phyloP scores from a whole-genome alignment of 768 basidiomycete genomes.

The Daedalea quercina region DNA sequence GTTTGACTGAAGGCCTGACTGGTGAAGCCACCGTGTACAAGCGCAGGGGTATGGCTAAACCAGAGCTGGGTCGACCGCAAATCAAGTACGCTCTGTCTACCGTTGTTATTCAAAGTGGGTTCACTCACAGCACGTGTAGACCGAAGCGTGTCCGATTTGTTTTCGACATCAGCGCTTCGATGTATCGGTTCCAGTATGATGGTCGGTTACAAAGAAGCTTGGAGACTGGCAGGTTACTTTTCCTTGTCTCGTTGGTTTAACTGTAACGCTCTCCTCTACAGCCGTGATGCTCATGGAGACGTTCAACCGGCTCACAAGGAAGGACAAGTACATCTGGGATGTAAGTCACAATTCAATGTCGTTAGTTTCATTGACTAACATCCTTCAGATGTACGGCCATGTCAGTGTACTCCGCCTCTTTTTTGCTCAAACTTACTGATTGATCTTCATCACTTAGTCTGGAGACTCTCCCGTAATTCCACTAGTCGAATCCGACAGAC shows the following conservation, averaged over 20 bases:
- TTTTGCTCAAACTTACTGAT: background rate
- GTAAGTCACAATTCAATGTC: conserved; percentile 29
- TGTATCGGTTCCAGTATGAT: conserved; percentile 73
- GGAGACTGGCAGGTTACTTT: conserved; percentile 45
- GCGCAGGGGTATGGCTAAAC: conserved; percentile 62
- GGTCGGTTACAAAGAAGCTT: conserved; percentile 55
- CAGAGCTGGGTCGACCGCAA: conserved; percentile 60
- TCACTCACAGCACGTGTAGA: conserved; percentile 22
- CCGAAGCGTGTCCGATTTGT: conserved; percentile 65
- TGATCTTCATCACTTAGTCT: conserved; percentile 33
- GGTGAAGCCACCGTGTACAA: conserved; percentile 69
- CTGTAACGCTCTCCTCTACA: conserved; percentile 15
- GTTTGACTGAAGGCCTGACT: conserved; percentile 60
- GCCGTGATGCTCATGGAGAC: conserved; percentile 76
- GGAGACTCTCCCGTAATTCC: conserved; percentile 55
- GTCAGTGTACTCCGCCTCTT: conserved; percentile 30
- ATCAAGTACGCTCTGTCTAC: conserved; percentile 40
- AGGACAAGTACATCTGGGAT: conserved; percentile 76
- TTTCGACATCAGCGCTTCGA: conserved; percentile 66
- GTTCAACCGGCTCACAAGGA: conserved; percentile 52
- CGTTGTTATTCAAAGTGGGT: background rate
- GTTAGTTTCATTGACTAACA: conserved; percentile 1
- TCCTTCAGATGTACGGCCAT: conserved; percentile 52
- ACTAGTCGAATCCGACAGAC: conserved; percentile 42
- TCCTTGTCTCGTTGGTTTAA: background rate